Conservation (phyloP, 2,329 filamentous ascomycete species). For the Nannizzia gypsea region DNA sequence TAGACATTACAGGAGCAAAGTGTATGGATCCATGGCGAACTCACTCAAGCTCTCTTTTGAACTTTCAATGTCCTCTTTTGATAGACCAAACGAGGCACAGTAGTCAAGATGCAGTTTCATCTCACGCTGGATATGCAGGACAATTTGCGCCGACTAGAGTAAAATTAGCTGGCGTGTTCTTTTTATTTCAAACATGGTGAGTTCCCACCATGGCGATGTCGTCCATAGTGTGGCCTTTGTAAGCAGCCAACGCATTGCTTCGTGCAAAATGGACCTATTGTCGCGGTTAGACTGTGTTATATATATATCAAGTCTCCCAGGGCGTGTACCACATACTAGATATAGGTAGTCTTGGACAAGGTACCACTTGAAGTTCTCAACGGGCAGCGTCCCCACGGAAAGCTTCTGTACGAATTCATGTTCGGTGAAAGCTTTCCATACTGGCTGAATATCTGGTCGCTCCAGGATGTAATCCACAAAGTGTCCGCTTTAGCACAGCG, state of each 20-base stretch:
- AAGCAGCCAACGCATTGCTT: constrained; percentile 72
- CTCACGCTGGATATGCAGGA: constrained; percentile 66
- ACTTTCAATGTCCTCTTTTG: constrained; percentile 57
- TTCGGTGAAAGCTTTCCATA: constrained; percentile 66
- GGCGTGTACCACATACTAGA: constrained; percentile 41
- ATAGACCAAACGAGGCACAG: constrained; percentile 68
- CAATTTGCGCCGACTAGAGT: constrained; percentile 52
- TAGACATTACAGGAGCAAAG: background rate
- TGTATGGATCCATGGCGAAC: background rate
- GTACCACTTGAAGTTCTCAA: constrained; percentile 74
- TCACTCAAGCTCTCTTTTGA: constrained; percentile 63
- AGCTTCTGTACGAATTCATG: constrained; percentile 73
- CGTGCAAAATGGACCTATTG: constrained; percentile 69
- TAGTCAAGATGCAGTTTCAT: constrained; percentile 72
- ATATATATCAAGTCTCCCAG: too few species aligned
- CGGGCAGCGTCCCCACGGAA: constrained; percentile 60
- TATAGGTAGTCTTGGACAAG: constrained; percentile 89
- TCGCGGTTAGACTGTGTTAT: constrained; percentile 13
- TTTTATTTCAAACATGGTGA: background rate
- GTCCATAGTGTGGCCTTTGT: constrained; percentile 64
- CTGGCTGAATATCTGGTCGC: constrained; percentile 57
- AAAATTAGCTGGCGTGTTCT: background rate
- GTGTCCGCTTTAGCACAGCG: constrained; percentile 43
- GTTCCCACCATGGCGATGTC: constrained; percentile 58
- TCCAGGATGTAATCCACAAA: constrained; percentile 77